Conservation (phyloP, 495 filamentous ascomycete genomes). For the Penicillium tannophilum region DNA sequence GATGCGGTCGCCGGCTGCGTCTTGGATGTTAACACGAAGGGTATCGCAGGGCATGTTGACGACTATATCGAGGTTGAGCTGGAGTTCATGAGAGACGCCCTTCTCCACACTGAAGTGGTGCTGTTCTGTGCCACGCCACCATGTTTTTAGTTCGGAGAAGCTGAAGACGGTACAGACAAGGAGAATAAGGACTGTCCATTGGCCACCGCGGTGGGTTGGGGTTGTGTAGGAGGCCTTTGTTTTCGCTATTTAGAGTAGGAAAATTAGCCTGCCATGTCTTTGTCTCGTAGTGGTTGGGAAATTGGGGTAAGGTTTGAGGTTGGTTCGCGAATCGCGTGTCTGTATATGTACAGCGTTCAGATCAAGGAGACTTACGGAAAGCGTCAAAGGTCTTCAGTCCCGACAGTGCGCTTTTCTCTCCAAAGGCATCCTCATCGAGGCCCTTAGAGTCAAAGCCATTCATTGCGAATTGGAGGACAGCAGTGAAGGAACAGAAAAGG, state of each 20-base stretch:
- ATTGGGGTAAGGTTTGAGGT: background rate
- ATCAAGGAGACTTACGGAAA: constrained; percentile 70
- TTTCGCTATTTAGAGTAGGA: constrained; percentile 66
- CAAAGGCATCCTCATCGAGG: constrained; percentile 78
- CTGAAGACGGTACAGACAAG: constrained; percentile 70
- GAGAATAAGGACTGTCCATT: constrained; percentile 87
- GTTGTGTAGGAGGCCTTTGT: constrained; percentile 90
- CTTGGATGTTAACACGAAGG: constrained; percentile 95
- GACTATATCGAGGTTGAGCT: constrained; percentile 95
- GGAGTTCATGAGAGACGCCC: constrained; percentile 79
- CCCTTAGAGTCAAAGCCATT: constrained; percentile 71
- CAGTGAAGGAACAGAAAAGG: constrained; percentile 23
- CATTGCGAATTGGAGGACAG: constrained; percentile 51
- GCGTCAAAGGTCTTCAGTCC: constrained; percentile 88
- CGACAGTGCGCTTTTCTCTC: constrained; percentile 61
- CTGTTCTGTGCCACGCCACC: constrained; percentile 79
- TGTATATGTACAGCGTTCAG: background rate
- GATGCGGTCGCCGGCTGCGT: constrained; percentile 89
- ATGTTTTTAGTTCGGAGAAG: constrained; percentile 74
- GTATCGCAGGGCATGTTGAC: constrained; percentile 87
- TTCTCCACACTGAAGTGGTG: constrained; percentile 96
- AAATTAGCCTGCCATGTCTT: constrained; percentile 8
- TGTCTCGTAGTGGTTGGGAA: background rate
- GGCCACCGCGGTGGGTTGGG: constrained; percentile 78
- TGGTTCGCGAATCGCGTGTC: background rate